phyloP scores from a whole-genome alignment of 805 yeast genomes.

The Kregervanrija fluxuum region DNA sequence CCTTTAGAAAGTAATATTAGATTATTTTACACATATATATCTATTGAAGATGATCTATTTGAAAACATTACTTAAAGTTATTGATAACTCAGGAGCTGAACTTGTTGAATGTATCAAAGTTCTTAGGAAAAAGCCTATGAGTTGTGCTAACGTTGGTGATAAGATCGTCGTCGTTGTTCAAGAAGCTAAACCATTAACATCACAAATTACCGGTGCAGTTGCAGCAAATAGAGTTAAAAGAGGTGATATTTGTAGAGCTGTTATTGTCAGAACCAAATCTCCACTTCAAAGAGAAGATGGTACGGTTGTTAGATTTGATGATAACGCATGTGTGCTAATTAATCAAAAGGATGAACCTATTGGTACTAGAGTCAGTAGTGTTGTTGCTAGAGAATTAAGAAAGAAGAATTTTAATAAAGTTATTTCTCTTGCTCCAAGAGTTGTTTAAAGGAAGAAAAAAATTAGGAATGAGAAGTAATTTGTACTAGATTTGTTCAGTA shows the following conservation, averaged over 20 bases:
- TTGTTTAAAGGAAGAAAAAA: conserved; percentile 34
- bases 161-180: conserved; percentile 91
- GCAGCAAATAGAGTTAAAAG: conserved; percentile 79
- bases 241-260: conserved; percentile 94
- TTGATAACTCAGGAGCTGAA: conserved; percentile 92
- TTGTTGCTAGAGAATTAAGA: conserved; percentile 85
- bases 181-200: conserved; percentile 73
- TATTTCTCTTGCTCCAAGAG: conserved; percentile 86
- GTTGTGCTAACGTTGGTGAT: conserved; percentile 83
- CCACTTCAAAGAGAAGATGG: conserved; percentile 79
- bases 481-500: not conserved
- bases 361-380: conserved; percentile 87
- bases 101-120: conserved; percentile 95
- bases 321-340: conserved; percentile 92
- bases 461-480: not conserved
- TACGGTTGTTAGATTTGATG: conserved; percentile 78
- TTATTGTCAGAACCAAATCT: conserved; percentile 81
- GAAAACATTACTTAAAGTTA: conserved; percentile 80
- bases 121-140: conserved; percentile 77
- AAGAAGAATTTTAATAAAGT: conserved; percentile 79
- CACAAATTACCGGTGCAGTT: conserved; percentile 62
- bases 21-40: no score
- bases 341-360: conserved; percentile 88
- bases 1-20: no score
- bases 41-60: conserved; percentile 64